These are phyloP conservation scores for Usnea hakonensis DNA, from an alignment of 495 filamentous ascomycete species.

Conservation along the genomic window DNA sequence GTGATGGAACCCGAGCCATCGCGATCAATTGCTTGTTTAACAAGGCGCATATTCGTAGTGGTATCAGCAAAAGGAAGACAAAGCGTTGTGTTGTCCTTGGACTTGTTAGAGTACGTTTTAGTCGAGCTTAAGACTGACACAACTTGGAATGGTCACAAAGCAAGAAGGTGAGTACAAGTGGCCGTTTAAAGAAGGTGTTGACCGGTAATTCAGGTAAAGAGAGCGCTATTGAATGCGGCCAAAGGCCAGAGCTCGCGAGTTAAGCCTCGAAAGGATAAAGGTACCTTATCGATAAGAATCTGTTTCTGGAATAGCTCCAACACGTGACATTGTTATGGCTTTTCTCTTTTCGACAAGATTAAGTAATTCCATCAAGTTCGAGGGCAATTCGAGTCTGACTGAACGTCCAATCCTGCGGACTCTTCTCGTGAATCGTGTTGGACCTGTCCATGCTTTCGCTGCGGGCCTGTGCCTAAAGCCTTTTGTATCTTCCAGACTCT, in stretches of 20 bases:
- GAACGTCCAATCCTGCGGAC: too few relatives aligned
- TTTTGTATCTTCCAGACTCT: too few relatives aligned
- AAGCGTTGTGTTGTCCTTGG: neutral
- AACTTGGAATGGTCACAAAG: neutral
- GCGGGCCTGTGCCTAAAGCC: too few relatives aligned
- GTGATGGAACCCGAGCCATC: constrained; percentile 73
- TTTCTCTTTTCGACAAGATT: too few relatives aligned
- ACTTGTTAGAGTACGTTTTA: neutral
- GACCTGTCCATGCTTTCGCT: too few relatives aligned
- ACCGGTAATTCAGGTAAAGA: neutral
- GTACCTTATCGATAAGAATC: constrained; percentile 3
- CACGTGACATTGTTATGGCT: neutral
- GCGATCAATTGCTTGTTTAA: constrained; percentile 65
- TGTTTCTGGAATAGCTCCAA: constrained; percentile 7
- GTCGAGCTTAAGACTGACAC: neutral
- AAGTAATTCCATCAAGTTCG: too few relatives aligned
- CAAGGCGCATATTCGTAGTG: constrained; percentile 49
- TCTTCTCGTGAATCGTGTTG: too few relatives aligned
- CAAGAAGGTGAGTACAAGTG: neutral
- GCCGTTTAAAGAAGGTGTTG: too few relatives aligned
- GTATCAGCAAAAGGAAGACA: neutral
- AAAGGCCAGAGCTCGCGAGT: too few relatives aligned
- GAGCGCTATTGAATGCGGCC: neutral
- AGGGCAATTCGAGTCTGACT: too few relatives aligned
- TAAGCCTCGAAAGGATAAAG: too few relatives aligned